Evolutionary conservation across 768 basidiomycete genomes (phyloP).

Genomic region (Russula compacta): DNA sequence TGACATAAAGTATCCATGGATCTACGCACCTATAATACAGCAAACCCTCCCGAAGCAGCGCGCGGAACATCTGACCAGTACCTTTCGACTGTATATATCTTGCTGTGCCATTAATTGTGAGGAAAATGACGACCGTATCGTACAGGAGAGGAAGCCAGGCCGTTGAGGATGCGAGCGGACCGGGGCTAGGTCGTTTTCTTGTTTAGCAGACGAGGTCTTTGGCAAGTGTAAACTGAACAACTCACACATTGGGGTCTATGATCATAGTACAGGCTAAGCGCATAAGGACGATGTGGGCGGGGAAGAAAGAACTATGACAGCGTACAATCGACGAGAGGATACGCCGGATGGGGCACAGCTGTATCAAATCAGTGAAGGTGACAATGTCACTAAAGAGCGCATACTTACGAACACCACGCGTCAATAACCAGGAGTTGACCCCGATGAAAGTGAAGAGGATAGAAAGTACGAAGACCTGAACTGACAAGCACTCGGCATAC

Average conservation of each 20-base stretch:
- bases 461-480: constrained; percentile 22
- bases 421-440: constrained; percentile 48
- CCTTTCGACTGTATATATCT: background rate
- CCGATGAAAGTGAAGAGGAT: constrained; percentile 36
- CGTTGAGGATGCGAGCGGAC: constrained; percentile 27
- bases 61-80: constrained; percentile 1
- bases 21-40: constrained; percentile 10
- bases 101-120: constrained; percentile 29
- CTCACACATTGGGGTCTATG: constrained; percentile 25
- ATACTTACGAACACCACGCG: constrained; percentile 38
- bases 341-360: background rate
- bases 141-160: constrained; percentile 36
- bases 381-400: background rate
- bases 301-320: background rate
- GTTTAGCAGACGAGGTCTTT: background rate
- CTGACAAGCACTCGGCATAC: constrained; percentile 24
- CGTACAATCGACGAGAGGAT: constrained; percentile 3
- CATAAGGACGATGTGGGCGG: background rate
- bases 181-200: constrained; percentile 14
- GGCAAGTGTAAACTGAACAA: background rate
- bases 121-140: constrained; percentile 30
- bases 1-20: background rate
- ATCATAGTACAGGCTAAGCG: constrained; percentile 35
- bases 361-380: background rate
- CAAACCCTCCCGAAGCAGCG: constrained; percentile 10